Evolutionary conservation across 2,329 filamentous ascomycete species (phyloP), one percentile per base, ranked within the genome.

Genomic region (Myriosclerotinia scirpicola): DNA sequence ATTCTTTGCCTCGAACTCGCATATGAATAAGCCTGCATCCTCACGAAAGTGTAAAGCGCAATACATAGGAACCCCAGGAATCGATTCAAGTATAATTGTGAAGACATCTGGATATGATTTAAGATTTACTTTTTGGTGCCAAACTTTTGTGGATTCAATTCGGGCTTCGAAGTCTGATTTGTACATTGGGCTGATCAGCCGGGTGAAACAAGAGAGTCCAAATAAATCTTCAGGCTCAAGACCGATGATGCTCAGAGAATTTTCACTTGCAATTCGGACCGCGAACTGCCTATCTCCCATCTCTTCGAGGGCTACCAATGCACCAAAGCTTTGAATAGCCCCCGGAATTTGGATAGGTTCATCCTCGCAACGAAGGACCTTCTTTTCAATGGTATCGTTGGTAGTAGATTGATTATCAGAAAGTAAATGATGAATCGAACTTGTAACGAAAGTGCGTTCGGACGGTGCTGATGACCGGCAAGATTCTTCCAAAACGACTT

Each of bases 1-100:
- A 69, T 96, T 90, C 75, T 96, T 92, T 2, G 92, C 78, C 75
- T 97, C 93, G 67, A 97, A 94, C 74, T 97, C 93, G 80, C 92
- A 96, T 14, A 97, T 90, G 42, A 96, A 81, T 22, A 94, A 77
- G 55, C 91, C 85, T 0, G 86, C 84, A 70, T 92, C 83, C 80
- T 0, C 87, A 84, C 0, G 85, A 54, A 96, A 82, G 0, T 66
- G 58, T 15, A 66, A 30, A 30, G 65, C 65, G 20, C 65, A 66
- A 30, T 63, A 63, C n/a, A 66, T 26, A 34, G 38, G 59, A 17
- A 14, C 12, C n/a, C 34, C 12, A 5, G 54, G 64, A 53, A 4
- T 38, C 26, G 50, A 55, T 36, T 40, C 52, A 5, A 66, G 38
- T 9, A 90, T 88, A 59, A 96, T 78, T 59, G 90, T 91, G 71